These are phyloP conservation scores for Macrolepiota albuminosa DNA, from an alignment of 768 basidiomycete genomes.

Conservation along the genomic window DNA sequence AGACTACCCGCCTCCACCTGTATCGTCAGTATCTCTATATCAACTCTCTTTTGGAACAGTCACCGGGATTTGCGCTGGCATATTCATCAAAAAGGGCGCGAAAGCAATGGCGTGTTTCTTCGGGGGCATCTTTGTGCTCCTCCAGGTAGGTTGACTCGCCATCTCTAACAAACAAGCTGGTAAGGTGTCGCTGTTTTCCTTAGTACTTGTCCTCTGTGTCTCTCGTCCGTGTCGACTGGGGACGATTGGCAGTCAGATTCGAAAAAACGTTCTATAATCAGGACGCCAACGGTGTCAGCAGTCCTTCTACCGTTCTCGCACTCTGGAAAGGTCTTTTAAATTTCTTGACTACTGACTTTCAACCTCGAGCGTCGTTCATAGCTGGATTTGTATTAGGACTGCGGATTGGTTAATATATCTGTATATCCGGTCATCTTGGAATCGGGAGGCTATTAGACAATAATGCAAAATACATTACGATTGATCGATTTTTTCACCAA, in stretches of 20 bases:
- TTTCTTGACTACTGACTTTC: conserved; percentile 92
- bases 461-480: conserved; percentile 17
- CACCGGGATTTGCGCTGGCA: conserved; percentile 82
- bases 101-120: conserved; percentile 77
- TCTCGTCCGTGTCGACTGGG: conserved; percentile 80
- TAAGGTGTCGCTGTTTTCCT: neutral
- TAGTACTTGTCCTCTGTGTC: conserved; percentile 79
- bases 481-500: conserved; percentile 19
- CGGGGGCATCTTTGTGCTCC: conserved; percentile 87
- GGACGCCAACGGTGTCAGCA: conserved; percentile 47
- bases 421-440: neutral
- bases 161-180: neutral
- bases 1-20: conserved; percentile 49
- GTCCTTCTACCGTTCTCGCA: conserved; percentile 59
- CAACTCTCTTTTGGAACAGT: conserved; percentile 89
- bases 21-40: conserved; percentile 72
- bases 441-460: conserved; percentile 10
- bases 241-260: conserved; percentile 55
- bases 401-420: conserved; percentile 59
- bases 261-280: conserved; percentile 68
- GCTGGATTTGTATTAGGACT: conserved; percentile 81
- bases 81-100: conserved; percentile 95
- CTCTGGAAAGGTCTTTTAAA: conserved; percentile 66
- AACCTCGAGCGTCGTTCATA: conserved; percentile 82
- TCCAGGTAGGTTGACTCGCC: conserved; percentile 58